Evolutionary conservation across 148 eudicot species (phyloP), one percentile per base, ranked within the genome.

Genomic region (Heliamphora exappendiculata): DNA sequence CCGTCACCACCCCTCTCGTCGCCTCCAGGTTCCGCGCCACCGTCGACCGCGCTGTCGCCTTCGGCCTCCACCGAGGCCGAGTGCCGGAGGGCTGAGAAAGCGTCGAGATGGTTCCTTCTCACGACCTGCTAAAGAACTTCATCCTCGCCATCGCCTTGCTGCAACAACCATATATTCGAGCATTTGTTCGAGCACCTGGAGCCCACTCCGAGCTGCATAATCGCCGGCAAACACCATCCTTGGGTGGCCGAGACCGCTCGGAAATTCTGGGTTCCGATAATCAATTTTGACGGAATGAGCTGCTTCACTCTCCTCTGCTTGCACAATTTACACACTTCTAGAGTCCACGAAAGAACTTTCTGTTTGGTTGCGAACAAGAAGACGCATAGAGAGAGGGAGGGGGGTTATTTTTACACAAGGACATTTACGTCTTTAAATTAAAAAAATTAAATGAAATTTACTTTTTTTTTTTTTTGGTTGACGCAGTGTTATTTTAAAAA

Each of bases 251-350:
- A 80, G 2, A 75, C 75, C 50, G 76, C 83, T 5, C 54, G 26
- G 1, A 76, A 76, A 24, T 41, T 75, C 26, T 6, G 44, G 19
- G 66, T 76, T 10, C 80, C 74, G 0, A 64, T 80, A 37, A 60
- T 81, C 29, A 14, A 57, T 36, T 81, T 81, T 22, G 80, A 77
- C 77, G 83, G 79, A 5, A 81, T 57, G 80, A 77, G 80, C 16
- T 72, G 83, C 67, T 81, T 81, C 57, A 41, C 72, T 20, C 57
- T 41, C n/a, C 42, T 73, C 6, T 55, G 36, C 20, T 28, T n/a
- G 0, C 77, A 81, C 54, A 75, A 79, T 31, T 65, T 84, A 49
- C 73, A 79, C 49, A 76, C 72, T 7, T 75, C 79, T 17, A 45
- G 66, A 53, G 80, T 54, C 7, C 70, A 63, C n/a, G 72, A 66